These are phyloP conservation scores for Pichia sp. DNA, from an alignment of 1,139 yeast genomes.

Conservation along the genomic window DNA sequence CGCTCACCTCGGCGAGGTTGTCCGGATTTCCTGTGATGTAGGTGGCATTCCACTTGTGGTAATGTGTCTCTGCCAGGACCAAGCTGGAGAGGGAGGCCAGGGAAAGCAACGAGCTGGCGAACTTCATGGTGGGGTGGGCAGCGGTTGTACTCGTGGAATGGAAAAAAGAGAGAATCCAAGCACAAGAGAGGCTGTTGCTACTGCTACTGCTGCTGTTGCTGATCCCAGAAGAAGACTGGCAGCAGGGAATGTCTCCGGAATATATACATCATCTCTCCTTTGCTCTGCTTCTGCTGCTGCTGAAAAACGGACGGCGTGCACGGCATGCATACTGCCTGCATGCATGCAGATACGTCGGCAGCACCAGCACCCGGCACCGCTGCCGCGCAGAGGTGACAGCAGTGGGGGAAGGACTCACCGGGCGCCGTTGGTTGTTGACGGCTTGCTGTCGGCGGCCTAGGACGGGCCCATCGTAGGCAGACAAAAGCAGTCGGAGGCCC, in stretches of 20 bases:
- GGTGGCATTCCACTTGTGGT: conserved; percentile 67
- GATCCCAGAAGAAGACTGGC: not conserved
- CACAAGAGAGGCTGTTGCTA: too few relatives aligned
- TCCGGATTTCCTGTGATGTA: conserved; percentile 78
- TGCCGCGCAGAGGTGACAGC: too few relatives aligned
- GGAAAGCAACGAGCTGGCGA: conserved; percentile 9
- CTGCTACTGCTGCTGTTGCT: not conserved
- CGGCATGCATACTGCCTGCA: too few relatives aligned
- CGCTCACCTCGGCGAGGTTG: conserved; percentile 54
- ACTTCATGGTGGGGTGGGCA: conserved; percentile 9
- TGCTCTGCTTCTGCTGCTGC: too few relatives aligned
- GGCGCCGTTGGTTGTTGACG: too few relatives aligned
- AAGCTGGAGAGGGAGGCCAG: conserved; percentile 22
- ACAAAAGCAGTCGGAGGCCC: not conserved
- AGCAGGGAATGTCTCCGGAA: not conserved
- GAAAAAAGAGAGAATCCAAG: too few relatives aligned
- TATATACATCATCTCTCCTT: not conserved
- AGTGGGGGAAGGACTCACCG: too few relatives aligned
- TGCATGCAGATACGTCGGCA: too few relatives aligned
- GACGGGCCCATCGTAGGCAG: not conserved
- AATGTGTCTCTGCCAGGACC: conserved; percentile 39
- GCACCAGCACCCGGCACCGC: too few relatives aligned
- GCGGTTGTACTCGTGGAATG: not conserved
- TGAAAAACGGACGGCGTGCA: too few relatives aligned
- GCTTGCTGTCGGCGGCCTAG: too few relatives aligned